Percentiles rank a stretch among this genome's conserved stretches.
Evolutionary conservation across 139 green algal species (phyloP).

Genomic region (Limnomonas spitsbergensis): DNA sequence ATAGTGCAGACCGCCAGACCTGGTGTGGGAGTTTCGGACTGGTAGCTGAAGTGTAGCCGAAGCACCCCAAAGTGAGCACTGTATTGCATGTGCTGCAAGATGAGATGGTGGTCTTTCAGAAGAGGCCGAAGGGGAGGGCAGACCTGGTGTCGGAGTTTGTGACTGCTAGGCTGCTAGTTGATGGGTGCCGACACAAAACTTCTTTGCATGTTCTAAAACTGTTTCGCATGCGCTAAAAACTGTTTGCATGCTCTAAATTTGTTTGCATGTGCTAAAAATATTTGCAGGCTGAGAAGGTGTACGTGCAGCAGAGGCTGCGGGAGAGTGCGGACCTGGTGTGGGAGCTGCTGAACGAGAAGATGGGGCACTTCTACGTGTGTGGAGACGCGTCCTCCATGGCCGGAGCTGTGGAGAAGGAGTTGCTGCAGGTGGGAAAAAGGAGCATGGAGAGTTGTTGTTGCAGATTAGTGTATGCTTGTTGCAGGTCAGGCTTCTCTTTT

Average conservation of each 20-base stretch:
- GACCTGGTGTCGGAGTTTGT: too few species aligned
- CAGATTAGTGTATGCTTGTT: constrained; percentile 5
- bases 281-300: constrained; percentile 76
- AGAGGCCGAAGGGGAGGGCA: too few species aligned
- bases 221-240: constrained; percentile 8
- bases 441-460: neutral
- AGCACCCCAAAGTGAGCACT: too few species aligned
- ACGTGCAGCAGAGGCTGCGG: constrained; percentile 82
- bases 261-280: constrained; percentile 5
- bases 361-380: constrained; percentile 87
- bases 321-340: constrained; percentile 63
- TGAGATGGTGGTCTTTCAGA: too few species aligned
- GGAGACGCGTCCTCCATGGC: constrained; percentile 83
- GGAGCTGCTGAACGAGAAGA: constrained; percentile 62
- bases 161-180: too few species aligned
- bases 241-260: neutral
- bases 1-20: too few species aligned
- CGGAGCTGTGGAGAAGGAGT: constrained; percentile 48
- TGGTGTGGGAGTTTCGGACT: too few species aligned
- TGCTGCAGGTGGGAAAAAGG: constrained; percentile 35
- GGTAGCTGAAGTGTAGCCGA: too few species aligned
- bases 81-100: too few species aligned
- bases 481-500: neutral
- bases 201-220: too few species aligned
- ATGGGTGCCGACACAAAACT: too few species aligned